Base-by-base conservation (phyloP, 2,329 filamentous ascomycete genomes). In the Colletotrichum lindemuthianum region DNA sequence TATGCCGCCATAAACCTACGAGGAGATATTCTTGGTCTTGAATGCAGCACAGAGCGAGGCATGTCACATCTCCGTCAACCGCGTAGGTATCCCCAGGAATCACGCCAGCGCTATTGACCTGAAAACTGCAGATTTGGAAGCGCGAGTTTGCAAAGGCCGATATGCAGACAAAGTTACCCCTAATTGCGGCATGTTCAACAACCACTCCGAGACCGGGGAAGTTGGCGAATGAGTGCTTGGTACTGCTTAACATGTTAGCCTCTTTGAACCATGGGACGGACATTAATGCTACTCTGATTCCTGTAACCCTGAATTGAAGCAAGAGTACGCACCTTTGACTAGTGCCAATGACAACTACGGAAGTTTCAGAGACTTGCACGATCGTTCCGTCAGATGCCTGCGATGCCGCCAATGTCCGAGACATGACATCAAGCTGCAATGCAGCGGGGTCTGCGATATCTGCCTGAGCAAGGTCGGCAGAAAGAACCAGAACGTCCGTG, bases 291-390 rank as follows among this genome's bases (percentile, higher is more conserved):
- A 24, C 5, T 24, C 4, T 24, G 24, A 24, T 48, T 32, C 9
- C 43, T 6, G n/a, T 45, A 10, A 45, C 8, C 5, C 15, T 45
- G 43, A 45, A 9, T 5, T 44, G 8, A 15, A 8, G 41, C 13
- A 45, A 15, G 37, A 16, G 41, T n/a, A 70, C 77, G 69, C 75
- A 81, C 82, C 74, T 78, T 63, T 75, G 72, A 6, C 69, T 68
- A 4, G 72, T 67, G 3, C 72, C 74, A 13, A 79, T 67, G 47
- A 86, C 69, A 8, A 79, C 81, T 3, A 84, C 73, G 15, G 70
- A 77, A 36, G 72, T 74, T 57, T 85, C 82, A 1, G 87, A 89
- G 4, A 89, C 77, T 69, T 90, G 88, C 2, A 87, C 73, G 6
- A 84, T 76, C 2, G 71, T 72, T 2, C 76, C 75, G 3, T 75